A percentile compares a stretch with the other conserved stretches of the same genome.
phyloP scores from a whole-genome alignment of 441 rosid genomes.

The Croton laevigatus region DNA sequence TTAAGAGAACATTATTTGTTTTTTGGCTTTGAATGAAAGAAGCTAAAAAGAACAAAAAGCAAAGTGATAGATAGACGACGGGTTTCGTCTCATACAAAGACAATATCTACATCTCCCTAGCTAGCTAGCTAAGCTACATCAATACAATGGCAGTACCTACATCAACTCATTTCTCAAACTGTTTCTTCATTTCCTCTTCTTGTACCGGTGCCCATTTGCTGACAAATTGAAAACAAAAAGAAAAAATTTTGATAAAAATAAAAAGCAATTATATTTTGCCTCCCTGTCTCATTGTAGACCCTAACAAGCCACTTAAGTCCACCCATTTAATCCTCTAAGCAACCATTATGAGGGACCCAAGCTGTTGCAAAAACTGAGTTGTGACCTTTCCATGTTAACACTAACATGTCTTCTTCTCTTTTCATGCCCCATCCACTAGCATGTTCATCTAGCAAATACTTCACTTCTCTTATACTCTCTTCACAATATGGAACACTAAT shows the following conservation, averaged over 20 bases:
- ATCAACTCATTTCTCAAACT: slow-evolving; percentile 10
- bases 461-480: slow-evolving; percentile 52
- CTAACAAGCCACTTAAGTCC: neutral
- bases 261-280: slow-evolving; percentile 19
- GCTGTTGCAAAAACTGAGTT: slow-evolving; percentile 60
- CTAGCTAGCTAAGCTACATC: slow-evolving; percentile 11
- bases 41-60: slow-evolving; percentile 15
- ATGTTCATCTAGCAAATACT: slow-evolving; percentile 54
- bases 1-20: slow-evolving; percentile 8
- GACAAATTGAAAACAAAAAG: slow-evolving; percentile 13
- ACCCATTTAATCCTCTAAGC: slow-evolving; percentile 18
- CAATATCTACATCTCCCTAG: slow-evolving; percentile 25
- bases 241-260: neutral
- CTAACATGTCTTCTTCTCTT: slow-evolving; percentile 55
- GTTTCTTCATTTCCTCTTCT: slow-evolving; percentile 14
- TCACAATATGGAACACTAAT: slow-evolving; percentile 41
- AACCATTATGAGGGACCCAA: slow-evolving; percentile 38
- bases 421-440: slow-evolving; percentile 78
- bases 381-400: slow-evolving; percentile 70
- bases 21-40: neutral
- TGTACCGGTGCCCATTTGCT: slow-evolving; percentile 29
- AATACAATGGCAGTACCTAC: neutral
- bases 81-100: slow-evolving; percentile 27
- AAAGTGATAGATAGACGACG: slow-evolving; percentile 8
- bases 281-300: neutral